Base-by-base conservation (phyloP, 2,329 filamentous ascomycete species). In the Microsporum audouinii region DNA sequence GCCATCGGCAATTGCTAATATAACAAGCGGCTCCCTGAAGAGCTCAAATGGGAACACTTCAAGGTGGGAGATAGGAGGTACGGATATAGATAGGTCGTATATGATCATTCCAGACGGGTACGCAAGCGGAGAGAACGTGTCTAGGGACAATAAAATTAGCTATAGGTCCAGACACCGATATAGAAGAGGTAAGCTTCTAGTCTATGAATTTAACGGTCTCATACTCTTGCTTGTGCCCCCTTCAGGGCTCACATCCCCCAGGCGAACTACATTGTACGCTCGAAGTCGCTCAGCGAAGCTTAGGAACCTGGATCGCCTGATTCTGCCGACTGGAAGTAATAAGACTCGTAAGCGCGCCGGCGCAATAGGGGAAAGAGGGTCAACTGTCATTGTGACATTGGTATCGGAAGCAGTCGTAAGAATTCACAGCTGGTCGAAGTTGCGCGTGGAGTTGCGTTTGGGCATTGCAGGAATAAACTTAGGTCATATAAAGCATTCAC, bases 111-210 rank as follows among this genome's bases (percentile, higher is more conserved):
- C 92, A 67, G 86, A 83, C 8, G 90, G 91, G 73, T 94, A 96
- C 12, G 88, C 89, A 69, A 94, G 78, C 45, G 92, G 92, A 62
- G 90, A 95, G 76, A 97, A 96, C 86, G 94, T 91, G 75, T 90
- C 91, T 96, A 72, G 59, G 63, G 14, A 5, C n/a, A 47, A 47
- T 10, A 10, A 47, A 45, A 17, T 59, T 34, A 59, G 57, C 60
- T 65, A 53, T 57, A 56, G 43, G 14, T n/a, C 29, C 12, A 34
- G 12, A 5, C 2, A 33, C 5, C n/a, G n/a, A 53, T 31, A 31
- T 58, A 65, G 64, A 68, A 70, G 17, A 58, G 49, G 17, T 43
- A 27, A 8, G 36, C 17, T 45, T 56, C 38, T 45, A n/a, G 38
- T 55, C 38, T 55, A 14, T 4, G 29, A 57, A 27, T 41, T 12